Evolutionary conservation across 2,329 filamentous ascomycete genomes (phyloP).

Genomic region (Arthrobotrys conoides): DNA sequence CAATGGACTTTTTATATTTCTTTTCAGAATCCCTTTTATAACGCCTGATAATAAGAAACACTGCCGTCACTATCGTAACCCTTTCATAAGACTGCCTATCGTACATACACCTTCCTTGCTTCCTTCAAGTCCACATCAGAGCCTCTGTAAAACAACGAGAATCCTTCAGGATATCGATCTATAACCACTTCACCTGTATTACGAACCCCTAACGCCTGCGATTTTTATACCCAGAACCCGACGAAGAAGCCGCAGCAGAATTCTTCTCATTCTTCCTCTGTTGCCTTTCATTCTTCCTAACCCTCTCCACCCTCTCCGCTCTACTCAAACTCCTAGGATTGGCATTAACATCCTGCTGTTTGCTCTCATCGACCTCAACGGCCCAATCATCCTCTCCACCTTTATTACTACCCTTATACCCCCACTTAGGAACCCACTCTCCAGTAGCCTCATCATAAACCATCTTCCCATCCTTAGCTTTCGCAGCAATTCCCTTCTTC

Average conservation of each 20-base stretch:
- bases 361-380: constrained; percentile 88
- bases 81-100: constrained; percentile 30
- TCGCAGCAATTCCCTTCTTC: constrained; percentile 96
- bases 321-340: constrained; percentile 72
- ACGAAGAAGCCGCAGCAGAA: constrained; percentile 63
- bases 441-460: constrained; percentile 86
- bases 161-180: too few species aligned
- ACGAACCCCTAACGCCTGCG: constrained; percentile 40
- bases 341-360: constrained; percentile 74
- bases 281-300: constrained; percentile 79
- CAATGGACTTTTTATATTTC: background rate
- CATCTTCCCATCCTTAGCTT: constrained; percentile 84
- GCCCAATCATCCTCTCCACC: constrained; percentile 86
- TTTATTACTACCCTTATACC: constrained; percentile 92
- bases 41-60: constrained; percentile 38
- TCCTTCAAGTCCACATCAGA: background rate
- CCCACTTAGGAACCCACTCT: constrained; percentile 95
- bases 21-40: constrained; percentile 32
- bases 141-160: too few species aligned
- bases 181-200: background rate
- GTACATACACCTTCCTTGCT: constrained; percentile 22
- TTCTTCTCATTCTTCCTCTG: constrained; percentile 76
- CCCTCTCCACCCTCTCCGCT: constrained; percentile 75
- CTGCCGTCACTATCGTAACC: constrained; percentile 9
- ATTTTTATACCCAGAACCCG: constrained; percentile 44